phyloP scores from a whole-genome alignment of 108 stramenopile genomes.

The Schizochytrium sp. region DNA sequence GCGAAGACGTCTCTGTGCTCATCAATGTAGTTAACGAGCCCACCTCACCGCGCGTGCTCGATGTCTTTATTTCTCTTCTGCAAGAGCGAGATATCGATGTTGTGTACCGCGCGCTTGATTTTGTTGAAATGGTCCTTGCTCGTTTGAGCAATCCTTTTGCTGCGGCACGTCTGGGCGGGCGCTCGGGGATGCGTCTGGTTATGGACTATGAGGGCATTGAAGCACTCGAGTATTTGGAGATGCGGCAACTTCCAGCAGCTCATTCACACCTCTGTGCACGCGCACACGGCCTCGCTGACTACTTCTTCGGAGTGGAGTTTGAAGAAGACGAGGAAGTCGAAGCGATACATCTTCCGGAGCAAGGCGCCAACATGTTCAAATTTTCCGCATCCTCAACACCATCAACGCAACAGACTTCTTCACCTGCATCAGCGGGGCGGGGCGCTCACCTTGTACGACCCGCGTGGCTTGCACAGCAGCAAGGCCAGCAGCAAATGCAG shows the following conservation, averaged over 20 bases:
- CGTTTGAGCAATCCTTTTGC: conserved; percentile 25
- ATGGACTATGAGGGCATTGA: conserved; percentile 23
- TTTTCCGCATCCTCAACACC: background rate
- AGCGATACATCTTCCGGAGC: background rate
- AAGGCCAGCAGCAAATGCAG: conserved; percentile 7
- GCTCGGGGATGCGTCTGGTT: conserved; percentile 24
- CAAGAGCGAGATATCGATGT: background rate
- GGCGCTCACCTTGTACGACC: background rate
- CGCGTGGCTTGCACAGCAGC: background rate
- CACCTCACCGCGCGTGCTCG: background rate
- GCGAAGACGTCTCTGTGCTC: background rate
- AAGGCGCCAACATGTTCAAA: background rate
- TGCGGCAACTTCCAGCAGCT: conserved; percentile 2
- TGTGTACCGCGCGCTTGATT: background rate
- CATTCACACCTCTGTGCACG: background rate
- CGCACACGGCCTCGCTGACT: conserved; percentile 28
- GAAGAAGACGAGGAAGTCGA: background rate
- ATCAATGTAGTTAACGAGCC: background rate
- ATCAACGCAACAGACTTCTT: background rate
- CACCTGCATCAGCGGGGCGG: background rate
- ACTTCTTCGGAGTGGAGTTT: conserved; percentile 28
- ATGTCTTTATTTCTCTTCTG: background rate
- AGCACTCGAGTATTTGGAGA: conserved; percentile 27
- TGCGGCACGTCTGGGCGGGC: conserved; percentile 24
- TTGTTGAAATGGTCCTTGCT: background rate